These are phyloP conservation scores for Boechera stricta DNA, from an alignment of 345 rosid genomes.

Conservation along the genomic window DNA sequence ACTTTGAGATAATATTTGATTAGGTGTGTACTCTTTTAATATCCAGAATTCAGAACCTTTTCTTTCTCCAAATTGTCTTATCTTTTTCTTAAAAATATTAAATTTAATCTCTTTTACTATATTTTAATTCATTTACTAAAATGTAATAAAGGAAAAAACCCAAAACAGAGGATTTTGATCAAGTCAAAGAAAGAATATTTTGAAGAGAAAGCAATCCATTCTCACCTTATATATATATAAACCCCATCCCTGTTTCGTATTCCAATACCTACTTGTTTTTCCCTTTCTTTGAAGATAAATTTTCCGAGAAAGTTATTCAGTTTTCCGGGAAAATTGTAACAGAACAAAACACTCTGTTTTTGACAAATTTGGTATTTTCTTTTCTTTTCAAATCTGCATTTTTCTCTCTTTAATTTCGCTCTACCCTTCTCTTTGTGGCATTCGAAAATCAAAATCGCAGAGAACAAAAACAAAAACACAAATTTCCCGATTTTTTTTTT, in stretches of 20 bases:
- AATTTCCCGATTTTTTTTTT: background rate
- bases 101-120: background rate
- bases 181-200: constrained; percentile 39
- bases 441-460: background rate
- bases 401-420: constrained; percentile 15
- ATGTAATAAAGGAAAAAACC: constrained; percentile 5
- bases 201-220: constrained; percentile 33
- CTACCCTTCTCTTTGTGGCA: background rate
- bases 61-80: background rate
- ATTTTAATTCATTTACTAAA: constrained; percentile 15
- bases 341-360: constrained; percentile 1
- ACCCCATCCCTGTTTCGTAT: constrained; percentile 13
- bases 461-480: background rate
- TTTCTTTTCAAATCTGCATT: constrained; percentile 34
- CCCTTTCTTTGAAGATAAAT: background rate
- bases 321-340: constrained; percentile 20
- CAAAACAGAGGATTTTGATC: constrained; percentile 40
- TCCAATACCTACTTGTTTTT: background rate
- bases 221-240: constrained; percentile 18
- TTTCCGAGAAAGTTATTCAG: constrained; percentile 22
- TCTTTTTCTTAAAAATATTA: background rate
- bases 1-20: constrained; percentile 37
- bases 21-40: constrained; percentile 13
- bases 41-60: constrained; percentile 29
- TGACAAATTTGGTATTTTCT: background rate